Conservation (phyloP, 78 protist species). For the Parvularia atlantis region DNA sequence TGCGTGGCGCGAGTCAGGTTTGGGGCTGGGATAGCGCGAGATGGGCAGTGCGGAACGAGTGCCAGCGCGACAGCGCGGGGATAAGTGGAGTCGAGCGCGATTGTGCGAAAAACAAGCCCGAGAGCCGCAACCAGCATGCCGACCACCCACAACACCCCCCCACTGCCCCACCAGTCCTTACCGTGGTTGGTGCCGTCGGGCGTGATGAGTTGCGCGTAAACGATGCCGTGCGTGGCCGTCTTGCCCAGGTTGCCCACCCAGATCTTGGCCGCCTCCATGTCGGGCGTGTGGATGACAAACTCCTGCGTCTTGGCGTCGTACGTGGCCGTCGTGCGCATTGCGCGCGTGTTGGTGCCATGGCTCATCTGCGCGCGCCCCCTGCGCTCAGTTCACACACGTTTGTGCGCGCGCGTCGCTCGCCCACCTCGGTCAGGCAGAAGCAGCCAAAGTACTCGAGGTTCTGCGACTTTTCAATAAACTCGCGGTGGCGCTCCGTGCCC, state of each 20-base stretch:
- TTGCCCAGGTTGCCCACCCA: neutral
- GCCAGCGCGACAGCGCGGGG: no score
- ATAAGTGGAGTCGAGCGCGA: no score
- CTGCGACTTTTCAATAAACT: neutral
- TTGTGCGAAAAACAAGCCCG: no score
- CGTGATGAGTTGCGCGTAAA: neutral
- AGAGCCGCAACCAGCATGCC: no score
- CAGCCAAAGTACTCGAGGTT: neutral
- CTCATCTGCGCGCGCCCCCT: no score
- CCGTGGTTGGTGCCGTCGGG: neutral
- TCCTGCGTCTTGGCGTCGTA: constrained; percentile 16
- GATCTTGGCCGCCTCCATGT: neutral
- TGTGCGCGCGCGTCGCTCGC: neutral
- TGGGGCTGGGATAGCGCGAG: neutral
- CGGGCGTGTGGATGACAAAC: constrained; percentile 31
- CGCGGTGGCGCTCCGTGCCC: neutral
- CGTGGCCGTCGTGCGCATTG: constrained; percentile 32
- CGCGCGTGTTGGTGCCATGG: constrained; percentile 40
- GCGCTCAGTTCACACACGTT: no score
- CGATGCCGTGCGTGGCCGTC: neutral
- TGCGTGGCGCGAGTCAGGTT: no score
- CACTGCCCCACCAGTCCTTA: neutral
- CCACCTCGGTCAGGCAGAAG: neutral
- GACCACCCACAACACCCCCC: neutral
- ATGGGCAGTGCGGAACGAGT: neutral